A percentile compares a stretch with the other conserved stretches of the same genome.
Evolutionary conservation across 345 rosid species (phyloP).

Genomic region (Boechera divaricarpa): DNA sequence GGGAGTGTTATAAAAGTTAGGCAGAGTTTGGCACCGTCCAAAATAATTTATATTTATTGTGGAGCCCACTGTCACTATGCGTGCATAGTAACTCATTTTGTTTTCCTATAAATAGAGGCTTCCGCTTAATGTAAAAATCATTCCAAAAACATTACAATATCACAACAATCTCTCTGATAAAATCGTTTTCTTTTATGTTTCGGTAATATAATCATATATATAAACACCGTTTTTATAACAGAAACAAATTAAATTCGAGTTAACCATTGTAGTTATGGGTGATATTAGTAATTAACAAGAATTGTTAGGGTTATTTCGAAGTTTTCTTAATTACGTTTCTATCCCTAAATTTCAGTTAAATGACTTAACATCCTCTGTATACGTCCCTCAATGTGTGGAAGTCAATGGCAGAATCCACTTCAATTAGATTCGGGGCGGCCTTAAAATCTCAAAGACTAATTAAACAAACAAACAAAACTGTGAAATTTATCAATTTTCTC

Average conservation of each 20-base stretch:
- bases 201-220: no score
- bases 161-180: no score
- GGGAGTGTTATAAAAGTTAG: no score
- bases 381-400: slow-evolving; percentile 9
- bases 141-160: no score
- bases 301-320: background rate
- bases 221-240: no score
- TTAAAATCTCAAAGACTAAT: background rate
- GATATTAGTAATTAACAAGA: background rate
- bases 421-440: slow-evolving; percentile 7
- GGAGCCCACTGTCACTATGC: no score
- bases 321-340: background rate
- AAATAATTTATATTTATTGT: no score
- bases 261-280: background rate
- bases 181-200: no score
- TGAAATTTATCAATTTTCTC: slow-evolving; percentile 1
- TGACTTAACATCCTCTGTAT: background rate
- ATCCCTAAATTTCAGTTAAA: slow-evolving; percentile 19
- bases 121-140: no score
- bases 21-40: no score
- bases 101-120: no score
- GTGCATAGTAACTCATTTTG: no score
- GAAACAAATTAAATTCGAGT: background rate
- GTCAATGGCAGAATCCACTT: slow-evolving; percentile 30
- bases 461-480: background rate